These are phyloP conservation scores for Aureobasidium sp. DNA, from an alignment of 2,329 filamentous ascomycete genomes.

Conservation along the genomic window DNA sequence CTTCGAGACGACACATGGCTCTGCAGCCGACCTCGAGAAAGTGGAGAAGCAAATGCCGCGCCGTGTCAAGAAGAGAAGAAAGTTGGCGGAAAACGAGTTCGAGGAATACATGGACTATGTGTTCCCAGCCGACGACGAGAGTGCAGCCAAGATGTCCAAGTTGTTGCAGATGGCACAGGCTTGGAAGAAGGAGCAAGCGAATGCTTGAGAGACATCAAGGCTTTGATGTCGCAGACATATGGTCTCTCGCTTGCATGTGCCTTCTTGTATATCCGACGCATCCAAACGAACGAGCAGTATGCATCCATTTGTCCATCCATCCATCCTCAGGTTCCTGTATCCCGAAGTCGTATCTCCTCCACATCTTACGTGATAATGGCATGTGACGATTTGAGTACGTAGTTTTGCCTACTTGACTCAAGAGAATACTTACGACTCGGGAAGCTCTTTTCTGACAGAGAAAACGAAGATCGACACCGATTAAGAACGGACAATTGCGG, in stretches of 20 bases:
- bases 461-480: background rate
- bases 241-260: background rate
- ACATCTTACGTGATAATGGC: background rate
- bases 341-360: background rate
- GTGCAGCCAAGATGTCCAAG: slow-evolving; percentile 73
- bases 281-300: background rate
- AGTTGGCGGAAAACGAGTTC: slow-evolving; percentile 84
- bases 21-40: slow-evolving; percentile 64
- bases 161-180: slow-evolving; percentile 77
- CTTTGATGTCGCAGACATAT: background rate
- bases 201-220: background rate
- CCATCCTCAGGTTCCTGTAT: background rate
- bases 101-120: slow-evolving; percentile 97
- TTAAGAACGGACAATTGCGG: background rate
- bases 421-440: background rate
- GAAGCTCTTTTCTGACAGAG: background rate
- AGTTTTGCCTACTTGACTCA: background rate
- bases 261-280: background rate
- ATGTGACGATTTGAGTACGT: background rate
- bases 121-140: slow-evolving; percentile 90
- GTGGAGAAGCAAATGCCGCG: slow-evolving; percentile 92
- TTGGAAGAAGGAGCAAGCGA: slow-evolving; percentile 65
- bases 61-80: slow-evolving; percentile 84
- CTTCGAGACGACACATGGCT: slow-evolving; percentile 83
- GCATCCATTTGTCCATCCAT: background rate